These are phyloP conservation scores for Leucocoprinus birnbaumii DNA, from an alignment of 768 basidiomycete species.

Conservation along the genomic window DNA sequence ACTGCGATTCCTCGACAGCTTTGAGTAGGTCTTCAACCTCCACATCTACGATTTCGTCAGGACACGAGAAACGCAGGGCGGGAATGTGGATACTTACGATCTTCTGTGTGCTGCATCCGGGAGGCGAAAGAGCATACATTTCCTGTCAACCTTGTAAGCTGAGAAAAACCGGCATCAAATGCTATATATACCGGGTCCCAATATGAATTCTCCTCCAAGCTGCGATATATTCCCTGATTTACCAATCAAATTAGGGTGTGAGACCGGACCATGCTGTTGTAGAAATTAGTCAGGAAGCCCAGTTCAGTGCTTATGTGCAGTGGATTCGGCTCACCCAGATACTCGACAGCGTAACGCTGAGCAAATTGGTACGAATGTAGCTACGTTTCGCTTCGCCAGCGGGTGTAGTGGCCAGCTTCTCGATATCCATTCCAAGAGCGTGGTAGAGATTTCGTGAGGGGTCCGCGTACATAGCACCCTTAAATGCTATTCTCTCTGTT, in stretches of 20 bases:
- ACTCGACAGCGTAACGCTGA: slow-evolving; percentile 33
- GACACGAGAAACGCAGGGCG: slow-evolving; percentile 12
- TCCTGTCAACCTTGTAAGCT: slow-evolving; percentile 23
- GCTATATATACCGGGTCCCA: slow-evolving; percentile 47
- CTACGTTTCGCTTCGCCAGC: slow-evolving; percentile 39
- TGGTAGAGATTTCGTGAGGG: slow-evolving; percentile 57
- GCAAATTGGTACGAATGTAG: slow-evolving; percentile 35
- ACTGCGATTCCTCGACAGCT: slow-evolving; percentile 31
- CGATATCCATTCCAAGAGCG: slow-evolving; percentile 56
- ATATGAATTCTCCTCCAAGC: slow-evolving; percentile 61
- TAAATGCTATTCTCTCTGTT: slow-evolving; percentile 47
- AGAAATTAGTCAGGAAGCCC: too few relatives aligned
- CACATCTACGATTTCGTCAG: slow-evolving; percentile 31
- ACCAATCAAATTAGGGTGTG: slow-evolving; percentile 44
- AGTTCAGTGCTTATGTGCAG: too few relatives aligned
- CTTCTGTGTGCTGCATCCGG: slow-evolving; percentile 61
- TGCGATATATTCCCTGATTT: slow-evolving; percentile 64
- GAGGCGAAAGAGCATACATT: slow-evolving; percentile 47
- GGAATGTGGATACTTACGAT: slow-evolving; percentile 39
- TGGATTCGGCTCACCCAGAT: slow-evolving; percentile 36
- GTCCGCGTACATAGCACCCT: slow-evolving; percentile 59
- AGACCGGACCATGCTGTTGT: slow-evolving; percentile 35
- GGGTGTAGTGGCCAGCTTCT: slow-evolving; percentile 44
- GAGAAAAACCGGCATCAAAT: not conserved
- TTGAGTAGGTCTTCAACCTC: slow-evolving; percentile 49